Conservation (phyloP, 192 early-diverging fungal genomes). For the Mortierella claussenii region DNA sequence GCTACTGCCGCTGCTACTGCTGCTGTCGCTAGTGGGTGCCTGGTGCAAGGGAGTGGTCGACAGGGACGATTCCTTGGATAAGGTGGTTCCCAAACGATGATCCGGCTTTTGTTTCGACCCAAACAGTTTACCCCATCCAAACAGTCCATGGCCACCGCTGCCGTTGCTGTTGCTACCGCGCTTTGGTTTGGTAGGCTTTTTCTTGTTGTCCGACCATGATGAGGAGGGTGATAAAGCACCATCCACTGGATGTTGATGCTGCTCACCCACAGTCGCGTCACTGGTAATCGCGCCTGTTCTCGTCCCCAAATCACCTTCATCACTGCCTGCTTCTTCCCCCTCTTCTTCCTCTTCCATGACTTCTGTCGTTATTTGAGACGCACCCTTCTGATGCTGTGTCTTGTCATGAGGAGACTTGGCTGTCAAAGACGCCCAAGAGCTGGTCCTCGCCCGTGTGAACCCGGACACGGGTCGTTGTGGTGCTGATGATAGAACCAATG, state of each 20-base stretch:
- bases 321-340: no score
- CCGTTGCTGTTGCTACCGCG: slow-evolving; percentile 7
- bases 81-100: neutral
- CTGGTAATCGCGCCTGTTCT: no score
- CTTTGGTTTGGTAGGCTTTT: no score
- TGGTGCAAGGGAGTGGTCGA: neutral
- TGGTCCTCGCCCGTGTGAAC: no score
- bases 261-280: neutral
- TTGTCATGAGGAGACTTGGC: neutral
- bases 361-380: neutral
- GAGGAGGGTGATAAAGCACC: no score
- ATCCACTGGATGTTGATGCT: neutral
- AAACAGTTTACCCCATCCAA: slow-evolving; percentile 13
- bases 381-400: neutral
- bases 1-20: neutral
- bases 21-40: no score
- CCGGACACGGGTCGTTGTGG: neutral
- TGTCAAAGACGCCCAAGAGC: slow-evolving; percentile 1
- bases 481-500: neutral
- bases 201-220: no score
- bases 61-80: neutral
- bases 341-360: neutral
- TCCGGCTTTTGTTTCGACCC: neutral
- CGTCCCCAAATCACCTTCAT: no score
- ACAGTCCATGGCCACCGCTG: slow-evolving; percentile 8